These are phyloP conservation scores for Taxawa tesnikishii DNA, from an alignment of 2,329 filamentous ascomycete genomes.

Conservation along the genomic window DNA sequence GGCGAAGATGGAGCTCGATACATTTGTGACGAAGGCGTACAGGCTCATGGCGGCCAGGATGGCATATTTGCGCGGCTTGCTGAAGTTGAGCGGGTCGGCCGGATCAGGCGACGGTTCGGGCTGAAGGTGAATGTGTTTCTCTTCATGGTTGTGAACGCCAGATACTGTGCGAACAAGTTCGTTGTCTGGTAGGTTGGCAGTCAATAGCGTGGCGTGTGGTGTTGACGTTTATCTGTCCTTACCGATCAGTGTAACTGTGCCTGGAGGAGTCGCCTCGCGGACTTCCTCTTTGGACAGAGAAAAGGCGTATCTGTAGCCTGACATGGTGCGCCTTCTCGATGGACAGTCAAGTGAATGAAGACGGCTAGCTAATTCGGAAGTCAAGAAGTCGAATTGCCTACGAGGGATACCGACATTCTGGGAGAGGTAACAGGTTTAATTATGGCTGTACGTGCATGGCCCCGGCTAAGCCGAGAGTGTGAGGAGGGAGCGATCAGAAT, in stretches of 20 bases:
- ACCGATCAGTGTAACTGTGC: slow-evolving; percentile 27
- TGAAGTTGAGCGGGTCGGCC: slow-evolving; percentile 28
- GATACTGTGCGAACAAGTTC: slow-evolving; percentile 11
- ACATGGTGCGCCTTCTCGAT: no score
- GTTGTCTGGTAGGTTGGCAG: slow-evolving; percentile 12
- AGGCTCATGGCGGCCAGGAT: slow-evolving; percentile 25
- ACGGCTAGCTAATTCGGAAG: no score
- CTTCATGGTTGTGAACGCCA: slow-evolving; percentile 18
- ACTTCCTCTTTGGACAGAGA: slow-evolving; percentile 26
- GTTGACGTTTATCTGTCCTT: slow-evolving; percentile 7
- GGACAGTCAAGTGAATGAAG: no score
- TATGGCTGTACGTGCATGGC: no score
- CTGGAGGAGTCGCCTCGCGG: slow-evolving; percentile 24
- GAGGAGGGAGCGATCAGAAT: no score
- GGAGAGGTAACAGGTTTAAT: no score
- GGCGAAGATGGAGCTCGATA: slow-evolving; percentile 22
- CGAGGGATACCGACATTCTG: no score
- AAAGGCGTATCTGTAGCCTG: slow-evolving; percentile 22
- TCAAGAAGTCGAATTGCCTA: no score
- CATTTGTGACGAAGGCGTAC: slow-evolving; percentile 24
- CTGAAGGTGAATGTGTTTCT: slow-evolving; percentile 23
- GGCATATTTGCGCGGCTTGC: slow-evolving; percentile 21
- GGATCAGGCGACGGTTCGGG: slow-evolving; percentile 26
- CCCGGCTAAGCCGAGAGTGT: no score
- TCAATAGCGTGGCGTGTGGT: not conserved